Evolutionary conservation across 73 alveolate genomes (phyloP), one percentile per base, ranked within the genome.

Genomic region (Uronychia binucleata): DNA sequence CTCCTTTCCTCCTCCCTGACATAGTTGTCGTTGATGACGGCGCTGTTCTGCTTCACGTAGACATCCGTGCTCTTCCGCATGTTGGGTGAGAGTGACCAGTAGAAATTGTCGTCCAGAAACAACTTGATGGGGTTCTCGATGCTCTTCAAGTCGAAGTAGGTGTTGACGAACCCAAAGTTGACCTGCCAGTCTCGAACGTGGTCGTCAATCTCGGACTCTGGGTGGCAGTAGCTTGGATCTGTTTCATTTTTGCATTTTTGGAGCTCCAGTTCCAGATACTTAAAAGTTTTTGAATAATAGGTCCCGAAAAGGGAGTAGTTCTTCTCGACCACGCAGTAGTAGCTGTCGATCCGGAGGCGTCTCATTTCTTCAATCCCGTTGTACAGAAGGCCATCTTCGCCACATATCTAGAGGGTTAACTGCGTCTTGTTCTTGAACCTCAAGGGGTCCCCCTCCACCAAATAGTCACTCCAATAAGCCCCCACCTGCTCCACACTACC

Each of bases 81-180:
- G 29, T 87, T 87, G 19, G 93, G 90, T 14, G 77, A 33, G 5
- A 88, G n/a, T 19, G 87, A 78, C 93, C 93, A 88, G 59, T 79
- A 88, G 78, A 88, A 77, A 13, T 85, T 28, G 31, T 88, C 93
- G 57, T 88, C 93, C n/a, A 88, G 77, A 31, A 34, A 81, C 0
- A 60, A 28, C 59, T 88, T 85, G 27, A 88, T 79, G 27, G 93
- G 93, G 26, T 74, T 26, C 26, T 82, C 85, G 67, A 79, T 79
- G 81, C 85, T 86, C 27, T 78, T 79, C 27, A 74, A 58, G 30
- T 86, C 92, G 34, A 86, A 78, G 74, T 86, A 86, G 46, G 34
- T 31, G 35, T 86, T 86, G 67, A 46, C 67, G 67, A 46, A 46
- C n/a, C 67, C 67, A 46, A 46, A 46, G 67, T 46, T 46, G 19